These are phyloP conservation scores for Phanerochaete sordida DNA, from an alignment of 768 basidiomycete genomes.

Conservation along the genomic window DNA sequence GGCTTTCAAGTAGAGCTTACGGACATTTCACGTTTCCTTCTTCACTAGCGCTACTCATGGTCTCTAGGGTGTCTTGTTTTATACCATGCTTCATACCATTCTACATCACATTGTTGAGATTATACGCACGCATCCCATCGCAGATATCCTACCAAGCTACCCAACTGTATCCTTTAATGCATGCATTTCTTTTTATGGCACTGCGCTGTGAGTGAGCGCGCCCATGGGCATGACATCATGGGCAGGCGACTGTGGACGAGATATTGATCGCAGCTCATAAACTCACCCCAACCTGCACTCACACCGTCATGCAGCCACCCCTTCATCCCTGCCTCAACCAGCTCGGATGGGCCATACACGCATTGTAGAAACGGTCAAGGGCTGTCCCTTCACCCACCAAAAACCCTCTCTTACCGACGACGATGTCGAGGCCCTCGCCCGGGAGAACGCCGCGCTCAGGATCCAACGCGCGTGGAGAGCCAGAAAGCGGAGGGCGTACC, in stretches of 20 bases:
- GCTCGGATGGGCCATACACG: background rate
- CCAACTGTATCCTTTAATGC: conserved; percentile 21
- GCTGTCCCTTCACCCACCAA: background rate
- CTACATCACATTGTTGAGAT: conserved; percentile 15
- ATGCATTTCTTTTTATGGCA: conserved; percentile 6
- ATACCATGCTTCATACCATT: conserved; percentile 22
- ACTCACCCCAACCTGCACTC: background rate
- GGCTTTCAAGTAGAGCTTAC: conserved; percentile 33
- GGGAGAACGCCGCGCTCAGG: conserved; percentile 17
- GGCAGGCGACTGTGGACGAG: background rate
- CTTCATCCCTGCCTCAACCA: background rate
- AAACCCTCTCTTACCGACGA: conserved; percentile 10
- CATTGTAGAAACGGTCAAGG: background rate
- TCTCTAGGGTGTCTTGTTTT: background rate
- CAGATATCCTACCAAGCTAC: conserved; percentile 17
- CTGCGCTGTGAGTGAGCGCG: too few species aligned
- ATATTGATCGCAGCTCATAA: background rate
- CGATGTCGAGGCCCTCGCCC: conserved; percentile 12
- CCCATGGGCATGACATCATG: background rate
- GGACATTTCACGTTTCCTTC: conserved; percentile 3
- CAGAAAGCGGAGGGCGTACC: conserved; percentile 13
- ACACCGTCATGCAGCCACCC: background rate
- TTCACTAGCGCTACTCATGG: background rate
- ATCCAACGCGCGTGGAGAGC: conserved; percentile 24
- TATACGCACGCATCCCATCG: conserved; percentile 11